Conservation (phyloP, 192 early-diverging fungal species). For the Backusella mclennaniae region DNA sequence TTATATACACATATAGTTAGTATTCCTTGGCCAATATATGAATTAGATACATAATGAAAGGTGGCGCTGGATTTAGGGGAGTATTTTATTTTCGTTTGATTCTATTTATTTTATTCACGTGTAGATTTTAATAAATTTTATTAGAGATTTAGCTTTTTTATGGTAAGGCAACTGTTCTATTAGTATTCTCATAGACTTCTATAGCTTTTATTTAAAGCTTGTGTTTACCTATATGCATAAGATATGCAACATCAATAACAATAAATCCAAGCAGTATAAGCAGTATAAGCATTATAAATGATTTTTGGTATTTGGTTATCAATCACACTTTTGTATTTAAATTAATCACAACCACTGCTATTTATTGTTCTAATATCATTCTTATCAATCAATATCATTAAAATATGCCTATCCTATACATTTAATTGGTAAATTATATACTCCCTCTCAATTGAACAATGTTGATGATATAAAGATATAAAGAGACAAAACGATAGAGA, state of each 20-base stretch:
- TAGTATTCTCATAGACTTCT: neutral
- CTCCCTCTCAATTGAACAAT: neutral
- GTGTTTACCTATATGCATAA: neutral
- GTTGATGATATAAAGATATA: neutral
- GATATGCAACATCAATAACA: neutral
- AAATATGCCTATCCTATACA: neutral
- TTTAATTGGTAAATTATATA: neutral
- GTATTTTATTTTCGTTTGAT: neutral
- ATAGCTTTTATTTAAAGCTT: neutral
- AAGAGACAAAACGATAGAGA: neutral
- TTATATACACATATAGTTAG: neutral
- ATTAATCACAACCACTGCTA: neutral
- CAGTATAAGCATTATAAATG: neutral
- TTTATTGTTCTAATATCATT: neutral
- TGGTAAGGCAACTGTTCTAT: neutral
- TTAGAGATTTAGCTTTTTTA: neutral
- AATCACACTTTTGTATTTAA: neutral
- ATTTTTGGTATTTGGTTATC: neutral
- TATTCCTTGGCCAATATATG: neutral
- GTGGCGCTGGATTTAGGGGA: neutral
- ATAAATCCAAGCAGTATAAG: neutral
- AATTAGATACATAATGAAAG: neutral
- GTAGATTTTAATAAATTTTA: neutral
- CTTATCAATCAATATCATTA: neutral
- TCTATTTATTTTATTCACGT: neutral